Base-by-base conservation (phyloP, 2,329 filamentous ascomycete genomes). In the Pseudogymnoascus sp. region DNA sequence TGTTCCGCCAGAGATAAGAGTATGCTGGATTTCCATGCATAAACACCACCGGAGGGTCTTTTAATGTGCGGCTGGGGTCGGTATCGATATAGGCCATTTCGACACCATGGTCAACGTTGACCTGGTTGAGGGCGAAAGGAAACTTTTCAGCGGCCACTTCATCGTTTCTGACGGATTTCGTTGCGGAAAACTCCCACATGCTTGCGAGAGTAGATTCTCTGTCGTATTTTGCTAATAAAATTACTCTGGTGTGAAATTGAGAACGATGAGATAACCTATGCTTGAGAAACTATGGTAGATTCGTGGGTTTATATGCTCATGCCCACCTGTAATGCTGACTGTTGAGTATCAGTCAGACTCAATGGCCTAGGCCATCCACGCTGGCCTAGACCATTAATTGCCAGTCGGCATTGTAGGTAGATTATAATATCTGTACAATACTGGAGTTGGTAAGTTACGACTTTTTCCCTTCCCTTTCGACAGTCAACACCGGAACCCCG, bases 1-100 rank as follows among this genome's bases (percentile, higher is more conserved):
- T 61, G 18, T 61, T 42, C n/a, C 59, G 26, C 59, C 59, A 61
- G 14, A 61, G 34, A 16, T 61, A 61, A 2, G 59, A 61, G 39
- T 36, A 61, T 40, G 59, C 39, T 11, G 59, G 59, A 37, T 61
- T 61, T 11, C 59, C 59, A 10, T 61, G 34, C 21, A 61, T 36
- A n/a, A 61, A 61, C 7, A 61, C 31, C 34, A 61, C 59, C 2
- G 59, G 36, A 14, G 59, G 18, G 4, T 6, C 18, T 6, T 23
- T 2, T 2, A 45, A 14, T 45, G 40, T 23, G 11, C 4, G 40
- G 3, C 10, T 23, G 5, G 40, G 18, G 23, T 45, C 40, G 40
- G 40, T 45, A 8, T 45, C 18, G 40, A 45, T 45, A 45, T 45
- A 45, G 40, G 40, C 18, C 40, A 45, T 45, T 14, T 45, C 10